These are phyloP conservation scores for Chaetomium sp. DNA, from an alignment of 2,329 filamentous ascomycete species.

Conservation along the genomic window DNA sequence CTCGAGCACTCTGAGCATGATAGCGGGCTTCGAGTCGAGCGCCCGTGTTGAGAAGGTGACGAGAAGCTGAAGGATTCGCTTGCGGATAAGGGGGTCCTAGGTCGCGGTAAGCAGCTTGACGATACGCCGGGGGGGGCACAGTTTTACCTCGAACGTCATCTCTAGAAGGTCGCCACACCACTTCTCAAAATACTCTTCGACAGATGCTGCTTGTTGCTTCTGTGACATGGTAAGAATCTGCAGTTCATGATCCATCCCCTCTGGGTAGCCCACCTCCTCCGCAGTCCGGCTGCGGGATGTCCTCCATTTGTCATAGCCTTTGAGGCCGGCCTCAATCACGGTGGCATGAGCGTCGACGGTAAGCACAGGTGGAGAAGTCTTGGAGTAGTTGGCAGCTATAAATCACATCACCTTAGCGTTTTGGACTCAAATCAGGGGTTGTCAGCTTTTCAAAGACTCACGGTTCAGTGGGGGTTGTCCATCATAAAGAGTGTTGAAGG, in stretches of 20 bases:
- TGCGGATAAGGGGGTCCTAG: conserved; percentile 73
- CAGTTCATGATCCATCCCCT: background rate
- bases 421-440: background rate
- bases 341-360: conserved; percentile 84
- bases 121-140: background rate
- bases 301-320: conserved; percentile 80
- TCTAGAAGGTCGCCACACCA: conserved; percentile 69
- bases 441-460: conserved; percentile 32
- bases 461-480: conserved; percentile 61
- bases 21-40: conserved; percentile 66
- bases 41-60: conserved; percentile 80
- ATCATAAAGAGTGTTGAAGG: conserved; percentile 70
- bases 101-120: conserved; percentile 14
- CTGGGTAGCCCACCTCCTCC: conserved; percentile 24
- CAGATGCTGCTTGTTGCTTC: conserved; percentile 46
- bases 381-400: conserved; percentile 54
- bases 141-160: conserved; percentile 57
- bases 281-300: conserved; percentile 17
- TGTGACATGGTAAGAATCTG: conserved; percentile 17
- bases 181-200: conserved; percentile 59
- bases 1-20: conserved; percentile 85
- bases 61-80: conserved; percentile 72
- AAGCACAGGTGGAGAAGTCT: conserved; percentile 65
- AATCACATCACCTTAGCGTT: conserved; percentile 17
- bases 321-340: conserved; percentile 80